Evolutionary conservation across 78 protist species (phyloP).

Genomic region (Neovahlkampfia damariscottae): DNA sequence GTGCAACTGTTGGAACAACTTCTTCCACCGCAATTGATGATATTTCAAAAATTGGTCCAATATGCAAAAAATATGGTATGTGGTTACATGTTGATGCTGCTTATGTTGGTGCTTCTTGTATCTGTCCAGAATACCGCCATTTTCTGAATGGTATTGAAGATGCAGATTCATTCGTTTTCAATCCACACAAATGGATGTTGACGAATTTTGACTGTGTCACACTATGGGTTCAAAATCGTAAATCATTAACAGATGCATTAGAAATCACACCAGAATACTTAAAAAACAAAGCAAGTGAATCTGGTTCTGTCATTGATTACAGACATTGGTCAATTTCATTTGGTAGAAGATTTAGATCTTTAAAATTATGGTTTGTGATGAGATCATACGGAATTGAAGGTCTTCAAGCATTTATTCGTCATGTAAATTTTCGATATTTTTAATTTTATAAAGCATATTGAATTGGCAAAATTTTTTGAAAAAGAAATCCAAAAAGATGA

Average conservation of each 20-base stretch:
- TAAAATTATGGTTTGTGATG: slow-evolving; percentile 36
- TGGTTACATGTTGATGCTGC: slow-evolving; percentile 54
- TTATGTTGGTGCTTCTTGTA: slow-evolving; percentile 21
- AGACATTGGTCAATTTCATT: slow-evolving; percentile 37
- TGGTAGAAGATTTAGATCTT: slow-evolving; percentile 40
- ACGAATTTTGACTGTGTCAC: slow-evolving; percentile 21
- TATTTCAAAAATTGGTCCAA: neutral
- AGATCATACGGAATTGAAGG: slow-evolving; percentile 27
- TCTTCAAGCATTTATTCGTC: neutral
- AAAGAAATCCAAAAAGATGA: too few relatives aligned
- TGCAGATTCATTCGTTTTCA: slow-evolving; percentile 23
- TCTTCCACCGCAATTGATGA: slow-evolving; percentile 25
- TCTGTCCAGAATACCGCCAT: slow-evolving; percentile 31
- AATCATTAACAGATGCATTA: neutral
- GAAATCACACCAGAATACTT: slow-evolving; percentile 9
- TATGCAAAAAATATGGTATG: slow-evolving; percentile 1
- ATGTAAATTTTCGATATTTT: too few relatives aligned
- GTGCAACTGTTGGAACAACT: slow-evolving; percentile 33
- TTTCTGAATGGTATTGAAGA: neutral
- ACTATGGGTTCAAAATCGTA: slow-evolving; percentile 4
- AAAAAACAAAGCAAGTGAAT: neutral
- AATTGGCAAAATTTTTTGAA: too few relatives aligned
- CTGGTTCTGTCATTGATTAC: slow-evolving; percentile 14
- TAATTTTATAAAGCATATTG: too few relatives aligned
- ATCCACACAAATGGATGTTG: slow-evolving; percentile 36